Conservation (phyloP, 768 basidiomycete species). For the Tricholoma sp. region DNA sequence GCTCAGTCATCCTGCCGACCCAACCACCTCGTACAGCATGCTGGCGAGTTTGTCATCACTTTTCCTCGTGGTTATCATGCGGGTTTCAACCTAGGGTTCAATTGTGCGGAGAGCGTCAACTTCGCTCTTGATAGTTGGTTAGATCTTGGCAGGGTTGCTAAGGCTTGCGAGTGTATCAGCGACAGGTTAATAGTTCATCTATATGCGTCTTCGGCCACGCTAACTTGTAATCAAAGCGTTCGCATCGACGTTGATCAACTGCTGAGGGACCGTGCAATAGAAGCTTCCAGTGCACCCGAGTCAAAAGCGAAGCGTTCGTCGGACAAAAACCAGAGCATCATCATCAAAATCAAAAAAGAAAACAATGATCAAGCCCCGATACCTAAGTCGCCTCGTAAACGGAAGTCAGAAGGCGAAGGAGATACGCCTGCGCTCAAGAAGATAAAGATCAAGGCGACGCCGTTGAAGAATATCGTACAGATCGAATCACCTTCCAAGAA, state of each 20-base stretch:
- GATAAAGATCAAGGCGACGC: slow-evolving; percentile 34
- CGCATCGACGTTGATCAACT: slow-evolving; percentile 91
- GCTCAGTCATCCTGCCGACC: slow-evolving; percentile 75
- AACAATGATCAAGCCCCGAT: not conserved
- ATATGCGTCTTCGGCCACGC: not conserved
- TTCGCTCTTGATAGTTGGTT: slow-evolving; percentile 96
- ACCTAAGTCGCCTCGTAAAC: slow-evolving; percentile 37
- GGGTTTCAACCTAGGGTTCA: slow-evolving; percentile 94
- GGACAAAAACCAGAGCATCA: slow-evolving; percentile 20
- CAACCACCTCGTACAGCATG: slow-evolving; percentile 86
- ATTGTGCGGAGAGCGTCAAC: slow-evolving; percentile 96
- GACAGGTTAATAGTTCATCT: slow-evolving; percentile 50
- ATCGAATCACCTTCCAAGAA: slow-evolving; percentile 9
- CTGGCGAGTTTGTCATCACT: slow-evolving; percentile 95
- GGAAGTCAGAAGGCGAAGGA: slow-evolving; percentile 33
- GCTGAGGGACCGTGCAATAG: slow-evolving; percentile 58
- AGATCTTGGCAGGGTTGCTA: slow-evolving; percentile 79
- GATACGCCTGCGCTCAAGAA: slow-evolving; percentile 44
- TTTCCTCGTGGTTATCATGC: slow-evolving; percentile 95
- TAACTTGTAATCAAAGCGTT: slow-evolving; percentile 48
- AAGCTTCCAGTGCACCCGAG: slow-evolving; percentile 21
- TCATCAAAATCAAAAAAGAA: slow-evolving; percentile 22
- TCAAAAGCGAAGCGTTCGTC: slow-evolving; percentile 17
- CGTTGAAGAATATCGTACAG: slow-evolving; percentile 19
- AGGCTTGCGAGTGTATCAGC: slow-evolving; percentile 65